A percentile compares a stretch with the other conserved stretches of the same genome.
phyloP scores from a whole-genome alignment of 768 basidiomycete species.

The Gautieria morchelliformis region DNA sequence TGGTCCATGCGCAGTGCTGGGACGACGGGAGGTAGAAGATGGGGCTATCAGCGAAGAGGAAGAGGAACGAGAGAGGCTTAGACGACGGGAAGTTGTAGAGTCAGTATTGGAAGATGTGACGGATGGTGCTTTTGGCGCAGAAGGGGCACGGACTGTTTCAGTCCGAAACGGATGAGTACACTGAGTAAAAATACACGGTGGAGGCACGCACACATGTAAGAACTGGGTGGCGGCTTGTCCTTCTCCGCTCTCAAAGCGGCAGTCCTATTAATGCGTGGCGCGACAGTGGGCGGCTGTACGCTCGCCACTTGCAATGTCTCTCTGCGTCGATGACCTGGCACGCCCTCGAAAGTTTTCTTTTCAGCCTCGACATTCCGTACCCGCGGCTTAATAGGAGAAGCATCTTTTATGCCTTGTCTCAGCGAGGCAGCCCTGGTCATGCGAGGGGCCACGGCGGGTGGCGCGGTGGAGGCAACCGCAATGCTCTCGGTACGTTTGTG shows the following conservation, averaged over 20 bases:
- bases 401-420: slow-evolving; percentile 21
- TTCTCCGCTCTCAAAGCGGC: slow-evolving; percentile 23
- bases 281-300: slow-evolving; percentile 13
- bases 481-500: slow-evolving; percentile 68
- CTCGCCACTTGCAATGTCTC: slow-evolving; percentile 16
- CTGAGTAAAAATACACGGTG: not conserved
- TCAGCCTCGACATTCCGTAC: slow-evolving; percentile 17
- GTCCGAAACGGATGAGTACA: not conserved
- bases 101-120: slow-evolving; percentile 34
- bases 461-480: slow-evolving; percentile 61
- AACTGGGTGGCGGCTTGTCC: slow-evolving; percentile 37
- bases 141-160: slow-evolving; percentile 36
- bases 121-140: slow-evolving; percentile 23
- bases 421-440: slow-evolving; percentile 71
- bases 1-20: slow-evolving; percentile 8
- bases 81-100: slow-evolving; percentile 24
- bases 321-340: slow-evolving; percentile 18
- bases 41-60: not conserved
- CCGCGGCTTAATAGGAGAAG: not conserved
- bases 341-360: slow-evolving; percentile 23
- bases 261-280: slow-evolving; percentile 14
- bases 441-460: slow-evolving; percentile 61
- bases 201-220: slow-evolving; percentile 57
- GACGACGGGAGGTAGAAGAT: slow-evolving; percentile 4
- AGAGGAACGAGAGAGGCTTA: slow-evolving; percentile 35